phyloP scores from a whole-genome alignment of 2,329 filamentous ascomycete genomes.

The Aspergillus sp. region DNA sequence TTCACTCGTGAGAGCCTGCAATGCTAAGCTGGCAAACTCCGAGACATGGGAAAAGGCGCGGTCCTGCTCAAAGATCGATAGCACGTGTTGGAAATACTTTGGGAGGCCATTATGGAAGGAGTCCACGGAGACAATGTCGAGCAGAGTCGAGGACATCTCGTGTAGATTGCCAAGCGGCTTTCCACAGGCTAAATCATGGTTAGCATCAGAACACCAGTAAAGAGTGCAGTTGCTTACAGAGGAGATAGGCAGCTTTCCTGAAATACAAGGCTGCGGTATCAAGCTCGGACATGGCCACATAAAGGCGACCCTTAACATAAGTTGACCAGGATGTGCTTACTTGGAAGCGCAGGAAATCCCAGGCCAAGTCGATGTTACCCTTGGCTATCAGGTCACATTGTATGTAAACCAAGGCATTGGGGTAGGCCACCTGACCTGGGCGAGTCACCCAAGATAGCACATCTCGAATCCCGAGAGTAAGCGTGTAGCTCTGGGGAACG shows the following conservation, averaged over 20 bases:
- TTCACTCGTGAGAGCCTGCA: slow-evolving; percentile 59
- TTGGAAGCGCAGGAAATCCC: slow-evolving; percentile 66
- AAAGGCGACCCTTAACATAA: slow-evolving; percentile 82
- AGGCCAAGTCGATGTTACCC: slow-evolving; percentile 65
- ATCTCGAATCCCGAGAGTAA: slow-evolving; percentile 46
- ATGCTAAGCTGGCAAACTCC: slow-evolving; percentile 75
- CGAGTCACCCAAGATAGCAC: slow-evolving; percentile 50
- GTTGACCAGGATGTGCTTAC: slow-evolving; percentile 59
- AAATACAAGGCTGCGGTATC: slow-evolving; percentile 73
- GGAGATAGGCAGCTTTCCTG: slow-evolving; percentile 75
- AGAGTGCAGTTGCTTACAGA: slow-evolving; percentile 64
- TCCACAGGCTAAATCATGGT: slow-evolving; percentile 37
- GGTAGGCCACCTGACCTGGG: slow-evolving; percentile 55
- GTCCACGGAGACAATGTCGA: slow-evolving; percentile 72
- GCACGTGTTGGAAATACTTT: slow-evolving; percentile 83
- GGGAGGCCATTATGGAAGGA: slow-evolving; percentile 71
- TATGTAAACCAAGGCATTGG: slow-evolving; percentile 65
- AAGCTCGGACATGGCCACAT: slow-evolving; percentile 71
- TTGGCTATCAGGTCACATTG: slow-evolving; percentile 67
- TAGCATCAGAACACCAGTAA: slow-evolving; percentile 14
- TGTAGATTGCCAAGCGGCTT: slow-evolving; percentile 47
- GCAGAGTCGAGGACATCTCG: slow-evolving; percentile 58
- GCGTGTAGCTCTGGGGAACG: slow-evolving; percentile 42
- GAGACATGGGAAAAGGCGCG: slow-evolving; percentile 77
- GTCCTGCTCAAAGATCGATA: slow-evolving; percentile 75